Percentiles rank a stretch among this genome's conserved stretches.
phyloP scores from a whole-genome alignment of 2,329 filamentous ascomycete species.

The Fusarium graminum region DNA sequence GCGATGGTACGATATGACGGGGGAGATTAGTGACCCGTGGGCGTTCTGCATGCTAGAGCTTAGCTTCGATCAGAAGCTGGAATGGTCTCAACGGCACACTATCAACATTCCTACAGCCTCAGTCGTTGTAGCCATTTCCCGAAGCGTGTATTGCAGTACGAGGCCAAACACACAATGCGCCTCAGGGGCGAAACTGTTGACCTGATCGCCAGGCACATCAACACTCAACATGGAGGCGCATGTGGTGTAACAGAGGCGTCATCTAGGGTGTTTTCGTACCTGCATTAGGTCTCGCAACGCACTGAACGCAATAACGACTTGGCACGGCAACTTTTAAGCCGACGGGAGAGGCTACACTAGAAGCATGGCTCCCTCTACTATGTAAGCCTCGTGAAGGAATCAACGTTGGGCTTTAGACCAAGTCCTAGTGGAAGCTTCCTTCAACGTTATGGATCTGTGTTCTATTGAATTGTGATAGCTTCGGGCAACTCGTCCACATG shows the following conservation, averaged over 20 bases:
- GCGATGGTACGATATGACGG: constrained; percentile 16
- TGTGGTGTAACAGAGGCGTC: constrained; percentile 18
- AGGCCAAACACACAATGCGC: not conserved
- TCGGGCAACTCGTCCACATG: not conserved
- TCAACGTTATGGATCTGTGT: not conserved
- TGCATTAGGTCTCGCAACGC: constrained; percentile 13
- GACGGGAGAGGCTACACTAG: not conserved
- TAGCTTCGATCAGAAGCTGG: constrained; percentile 14
- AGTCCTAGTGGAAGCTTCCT: not conserved
- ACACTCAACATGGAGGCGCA: not conserved
- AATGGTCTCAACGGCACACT: constrained; percentile 25
- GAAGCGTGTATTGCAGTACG: constrained; percentile 1
- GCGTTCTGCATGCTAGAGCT: constrained; percentile 10
- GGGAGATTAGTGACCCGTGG: constrained; percentile 22
- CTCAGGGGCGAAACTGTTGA: not conserved
- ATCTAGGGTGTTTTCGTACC: not conserved
- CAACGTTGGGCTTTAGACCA: not conserved
- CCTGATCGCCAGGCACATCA: constrained; percentile 34
- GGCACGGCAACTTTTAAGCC: constrained; percentile 15
- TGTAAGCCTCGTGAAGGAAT: not conserved
- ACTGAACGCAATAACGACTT: constrained; percentile 5
- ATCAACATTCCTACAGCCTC: constrained; percentile 18
- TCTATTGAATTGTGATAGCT: not conserved
- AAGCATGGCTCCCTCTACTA: constrained; percentile 2
- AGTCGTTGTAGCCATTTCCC: constrained; percentile 5